Evolutionary conservation across 2,329 filamentous ascomycete genomes (phyloP), one percentile per base, ranked within the genome.

Genomic region (Diaporthe caulivora): DNA sequence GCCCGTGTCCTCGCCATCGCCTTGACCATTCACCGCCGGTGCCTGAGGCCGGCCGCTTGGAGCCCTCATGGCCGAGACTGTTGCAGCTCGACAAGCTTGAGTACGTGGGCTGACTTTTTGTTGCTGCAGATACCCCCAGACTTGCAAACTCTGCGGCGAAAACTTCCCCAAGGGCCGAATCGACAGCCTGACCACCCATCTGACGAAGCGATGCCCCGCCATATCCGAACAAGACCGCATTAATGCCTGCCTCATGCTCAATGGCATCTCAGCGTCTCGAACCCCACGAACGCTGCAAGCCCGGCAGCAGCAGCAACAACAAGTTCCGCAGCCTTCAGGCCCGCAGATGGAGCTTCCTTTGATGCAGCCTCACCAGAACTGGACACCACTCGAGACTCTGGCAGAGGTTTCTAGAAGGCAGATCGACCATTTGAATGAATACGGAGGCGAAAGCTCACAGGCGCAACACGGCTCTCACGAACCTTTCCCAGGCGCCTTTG

Each of bases 81-180:
- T 29, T 67, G 10, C 24, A 40, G 24, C n/a, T 2, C 26, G 47
- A n/a, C 34, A 26, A 40, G 9, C 93, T 82, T 90, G 95, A 78
- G 95, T 95, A 17, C 89, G 91, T 51, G 97, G 97, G 84, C 89
- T 98, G 79, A 91, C 93, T 80, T 80, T 80, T 84, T 92, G 93
- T 75, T 96, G 0, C 94, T 86, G 97, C 82, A 91, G 95, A 73
- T 98, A 98, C 81, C 92, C 94, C 78, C 94, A 98, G 81, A 97
- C 94, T 17, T 98, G 95, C 89, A 96, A 94, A 82, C 89, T 92
- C 77, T 97, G 95, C 82, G 94, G 94, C 77, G 93, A 97, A 83
- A 93, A 93, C 82, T 98, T 98, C 76, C 93, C 94, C 76, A 97
- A 97, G 81, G 95, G 95, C 75, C 91, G 95, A 75, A 93, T 94